A percentile compares a stretch with the other conserved stretches of the same genome.
These are phyloP conservation scores for Moesziomyces sp. DNA, from an alignment of 1,284 basidiomycete species.

Conservation along the genomic window DNA sequence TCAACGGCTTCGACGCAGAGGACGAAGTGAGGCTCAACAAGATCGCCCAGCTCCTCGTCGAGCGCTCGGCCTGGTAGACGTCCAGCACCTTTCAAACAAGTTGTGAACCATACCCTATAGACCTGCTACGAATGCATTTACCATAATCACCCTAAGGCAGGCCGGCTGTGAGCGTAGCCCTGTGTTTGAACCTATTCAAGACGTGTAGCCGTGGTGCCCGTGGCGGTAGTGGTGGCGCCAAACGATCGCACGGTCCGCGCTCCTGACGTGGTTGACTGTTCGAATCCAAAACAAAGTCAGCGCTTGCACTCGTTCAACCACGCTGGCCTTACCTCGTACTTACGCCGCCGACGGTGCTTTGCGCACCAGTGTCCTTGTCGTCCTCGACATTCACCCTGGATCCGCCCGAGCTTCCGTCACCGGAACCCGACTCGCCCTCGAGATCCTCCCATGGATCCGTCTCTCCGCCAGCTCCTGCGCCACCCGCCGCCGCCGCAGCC, in stretches of 20 bases:
- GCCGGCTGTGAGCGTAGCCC: no score
- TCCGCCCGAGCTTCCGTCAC: constrained; percentile 4
- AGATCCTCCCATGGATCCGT: constrained; percentile 44
- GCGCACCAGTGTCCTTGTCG: constrained; percentile 7
- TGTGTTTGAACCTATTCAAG: constrained; percentile 2
- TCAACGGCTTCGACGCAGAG: constrained; percentile 66
- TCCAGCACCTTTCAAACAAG: not conserved
- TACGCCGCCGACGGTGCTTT: constrained; percentile 37
- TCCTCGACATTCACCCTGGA: constrained; percentile 3
- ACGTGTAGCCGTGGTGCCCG: constrained; percentile 13
- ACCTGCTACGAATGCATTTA: not conserved
- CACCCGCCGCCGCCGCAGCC: not conserved
- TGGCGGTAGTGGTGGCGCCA: constrained; percentile 32
- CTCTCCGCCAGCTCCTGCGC: constrained; percentile 11
- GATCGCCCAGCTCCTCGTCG: constrained; percentile 58
- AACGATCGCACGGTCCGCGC: constrained; percentile 30
- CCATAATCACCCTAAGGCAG: no score
- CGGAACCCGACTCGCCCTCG: constrained; percentile 13
- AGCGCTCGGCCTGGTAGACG: constrained; percentile 44
- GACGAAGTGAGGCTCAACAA: constrained; percentile 62
- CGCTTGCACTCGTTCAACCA: not conserved
- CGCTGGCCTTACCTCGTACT: constrained; percentile 1
- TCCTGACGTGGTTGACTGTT: constrained; percentile 35
- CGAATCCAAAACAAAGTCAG: not conserved
- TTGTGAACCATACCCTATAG: constrained; percentile 6